phyloP scores from a whole-genome alignment of 2,329 filamentous ascomycete species.

The Aspergillus sp. region DNA sequence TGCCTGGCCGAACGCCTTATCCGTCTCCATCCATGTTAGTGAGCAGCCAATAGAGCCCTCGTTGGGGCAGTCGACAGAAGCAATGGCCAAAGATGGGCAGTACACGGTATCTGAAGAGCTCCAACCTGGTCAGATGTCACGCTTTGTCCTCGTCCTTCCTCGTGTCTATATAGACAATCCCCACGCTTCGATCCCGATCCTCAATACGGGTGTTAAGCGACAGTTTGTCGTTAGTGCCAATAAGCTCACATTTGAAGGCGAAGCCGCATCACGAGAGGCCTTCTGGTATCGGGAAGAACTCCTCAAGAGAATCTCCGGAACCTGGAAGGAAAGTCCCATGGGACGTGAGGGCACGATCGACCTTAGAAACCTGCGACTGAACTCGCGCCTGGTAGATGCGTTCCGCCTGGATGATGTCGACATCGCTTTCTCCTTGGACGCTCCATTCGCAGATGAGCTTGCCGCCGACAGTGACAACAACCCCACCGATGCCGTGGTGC shows the following conservation, averaged over 20 bases:
- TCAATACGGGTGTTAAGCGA: conserved; percentile 79
- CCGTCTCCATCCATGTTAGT: conserved; percentile 57
- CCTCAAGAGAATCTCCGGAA: conserved; percentile 66
- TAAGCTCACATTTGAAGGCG: conserved; percentile 74
- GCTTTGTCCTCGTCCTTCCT: conserved; percentile 72
- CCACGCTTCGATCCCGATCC: conserved; percentile 71
- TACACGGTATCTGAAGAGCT: conserved; percentile 45
- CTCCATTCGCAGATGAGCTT: conserved; percentile 24
- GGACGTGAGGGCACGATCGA: conserved; percentile 67
- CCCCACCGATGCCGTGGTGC: conserved; percentile 23
- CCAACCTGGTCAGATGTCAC: conserved; percentile 62
- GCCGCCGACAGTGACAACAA: conserved; percentile 9
- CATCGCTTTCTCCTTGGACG: conserved; percentile 50
- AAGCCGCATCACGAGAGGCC: conserved; percentile 72
- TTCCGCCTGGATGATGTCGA: conserved; percentile 78
- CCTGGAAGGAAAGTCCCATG: conserved; percentile 64
- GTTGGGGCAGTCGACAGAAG: conserved; percentile 14
- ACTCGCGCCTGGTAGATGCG: conserved; percentile 75
- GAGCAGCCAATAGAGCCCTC: conserved; percentile 21
- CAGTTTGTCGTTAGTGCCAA: conserved; percentile 86
- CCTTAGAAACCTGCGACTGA: conserved; percentile 71
- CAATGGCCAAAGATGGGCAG: conserved; percentile 15
- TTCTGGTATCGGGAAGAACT: conserved; percentile 91
- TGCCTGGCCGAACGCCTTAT: conserved; percentile 78
- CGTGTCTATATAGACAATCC: conserved; percentile 74